A percentile compares a stretch with the other conserved stretches of the same genome.
Conservation (phyloP, 2,329 filamentous ascomycete genomes). For the Hypoxylon rubiginosum region DNA sequence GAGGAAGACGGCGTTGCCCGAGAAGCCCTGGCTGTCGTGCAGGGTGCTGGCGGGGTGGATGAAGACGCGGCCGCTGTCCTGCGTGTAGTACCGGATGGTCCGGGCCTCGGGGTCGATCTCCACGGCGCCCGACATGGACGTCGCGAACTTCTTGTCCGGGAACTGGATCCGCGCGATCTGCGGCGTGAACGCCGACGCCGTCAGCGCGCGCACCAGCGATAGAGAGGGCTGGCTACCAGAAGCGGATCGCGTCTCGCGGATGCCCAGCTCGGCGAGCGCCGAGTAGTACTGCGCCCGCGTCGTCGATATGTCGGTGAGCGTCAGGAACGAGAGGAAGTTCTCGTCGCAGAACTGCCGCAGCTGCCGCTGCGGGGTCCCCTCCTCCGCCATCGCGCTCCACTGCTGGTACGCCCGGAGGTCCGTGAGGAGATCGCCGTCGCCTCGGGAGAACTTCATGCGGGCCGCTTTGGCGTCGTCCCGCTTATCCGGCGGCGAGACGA, state of each 20-base stretch:
- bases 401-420: constrained; percentile 87
- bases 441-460: constrained; percentile 77
- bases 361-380: constrained; percentile 71
- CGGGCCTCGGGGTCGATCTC: constrained; percentile 93
- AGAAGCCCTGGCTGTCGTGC: constrained; percentile 85
- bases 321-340: constrained; percentile 87
- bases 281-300: constrained; percentile 89
- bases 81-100: constrained; percentile 92
- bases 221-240: constrained; percentile 49
- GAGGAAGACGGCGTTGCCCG: constrained; percentile 81
- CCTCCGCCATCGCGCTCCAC: constrained; percentile 77
- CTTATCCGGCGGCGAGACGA: constrained; percentile 85
- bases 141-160: constrained; percentile 94
- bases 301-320: constrained; percentile 87
- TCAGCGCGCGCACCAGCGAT: constrained; percentile 75
- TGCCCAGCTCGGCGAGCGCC: constrained; percentile 86
- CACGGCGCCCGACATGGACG: constrained; percentile 87
- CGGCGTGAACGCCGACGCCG: constrained; percentile 82
- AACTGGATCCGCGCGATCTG: constrained; percentile 94
- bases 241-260: constrained; percentile 55
- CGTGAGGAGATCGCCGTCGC: constrained; percentile 89
- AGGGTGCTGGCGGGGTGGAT: constrained; percentile 90
- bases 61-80: constrained; percentile 88
- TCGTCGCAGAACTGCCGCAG: constrained; percentile 84
- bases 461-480: constrained; percentile 85